phyloP scores from a whole-genome alignment of 2,329 filamentous ascomycete species.

The Microcera coccophila region DNA sequence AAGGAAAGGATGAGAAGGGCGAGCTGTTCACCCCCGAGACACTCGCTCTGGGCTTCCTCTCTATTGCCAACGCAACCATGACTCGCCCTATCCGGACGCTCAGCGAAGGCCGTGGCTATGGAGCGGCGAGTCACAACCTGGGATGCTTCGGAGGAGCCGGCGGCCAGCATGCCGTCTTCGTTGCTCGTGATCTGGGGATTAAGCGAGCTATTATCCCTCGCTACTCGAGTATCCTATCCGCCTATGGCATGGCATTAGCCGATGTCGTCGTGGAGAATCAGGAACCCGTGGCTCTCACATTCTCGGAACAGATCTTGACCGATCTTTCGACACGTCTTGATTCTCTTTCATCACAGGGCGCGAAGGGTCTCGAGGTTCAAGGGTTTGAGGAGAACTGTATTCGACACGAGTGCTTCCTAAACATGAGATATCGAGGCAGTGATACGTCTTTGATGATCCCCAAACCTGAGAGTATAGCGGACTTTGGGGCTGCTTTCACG shows the following conservation, averaged over 20 bases:
- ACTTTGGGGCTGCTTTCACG: conserved; percentile 32
- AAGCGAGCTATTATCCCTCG: conserved; percentile 40
- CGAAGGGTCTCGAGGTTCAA: conserved; percentile 18
- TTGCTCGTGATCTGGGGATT: conserved; percentile 43
- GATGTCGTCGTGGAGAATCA: conserved; percentile 42
- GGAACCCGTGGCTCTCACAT: conserved; percentile 33
- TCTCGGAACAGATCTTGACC: conserved; percentile 15
- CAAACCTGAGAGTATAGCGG: conserved; percentile 19
- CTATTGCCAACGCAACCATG: conserved; percentile 73
- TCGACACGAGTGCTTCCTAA: conserved; percentile 41
- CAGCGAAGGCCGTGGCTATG: conserved; percentile 28
- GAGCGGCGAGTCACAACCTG: conserved; percentile 22
- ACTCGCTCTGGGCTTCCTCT: conserved; percentile 66
- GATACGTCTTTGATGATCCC: conserved; percentile 42
- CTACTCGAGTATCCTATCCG: conserved; percentile 44
- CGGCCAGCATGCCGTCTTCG: conserved; percentile 42
- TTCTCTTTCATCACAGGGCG: conserved; percentile 20
- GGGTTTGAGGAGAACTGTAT: conserved; percentile 37
- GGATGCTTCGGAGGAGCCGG: conserved; percentile 35
- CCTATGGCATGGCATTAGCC: conserved; percentile 44
- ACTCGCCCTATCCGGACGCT: conserved; percentile 58
- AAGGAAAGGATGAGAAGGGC: conserved; percentile 15
- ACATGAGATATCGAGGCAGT: conserved; percentile 43
- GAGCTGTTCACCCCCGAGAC: conserved; percentile 20
- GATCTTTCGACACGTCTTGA: conserved; percentile 22